Conservation (phyloP, 2,329 filamentous ascomycete genomes). For the Beauveria rudraprayagi region DNA sequence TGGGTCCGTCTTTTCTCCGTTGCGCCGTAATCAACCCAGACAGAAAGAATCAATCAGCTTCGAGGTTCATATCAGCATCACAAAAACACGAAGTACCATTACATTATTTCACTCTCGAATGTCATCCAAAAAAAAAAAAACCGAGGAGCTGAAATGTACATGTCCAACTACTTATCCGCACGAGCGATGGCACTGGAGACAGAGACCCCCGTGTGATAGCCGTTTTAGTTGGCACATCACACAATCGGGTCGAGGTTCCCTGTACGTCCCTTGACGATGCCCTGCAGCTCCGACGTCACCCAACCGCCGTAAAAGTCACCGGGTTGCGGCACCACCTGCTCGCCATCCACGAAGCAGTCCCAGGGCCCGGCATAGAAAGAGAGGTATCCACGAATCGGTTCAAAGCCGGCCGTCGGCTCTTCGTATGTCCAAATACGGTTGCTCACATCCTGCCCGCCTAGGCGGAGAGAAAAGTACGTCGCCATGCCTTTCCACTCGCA, state of each 20-base stretch:
- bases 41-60: neutral
- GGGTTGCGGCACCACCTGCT: constrained; percentile 50
- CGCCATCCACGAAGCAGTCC: constrained; percentile 55
- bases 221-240: constrained; percentile 4
- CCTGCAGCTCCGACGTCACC: constrained; percentile 52
- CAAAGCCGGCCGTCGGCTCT: constrained; percentile 42
- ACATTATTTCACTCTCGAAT: too few species aligned
- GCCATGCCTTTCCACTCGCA: constrained; percentile 57
- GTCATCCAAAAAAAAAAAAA: too few species aligned
- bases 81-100: too few species aligned
- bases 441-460: constrained; percentile 28
- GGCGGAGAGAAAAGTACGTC: constrained; percentile 44
- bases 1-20: neutral
- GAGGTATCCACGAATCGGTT: constrained; percentile 45
- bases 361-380: constrained; percentile 54
- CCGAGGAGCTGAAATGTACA: too few species aligned
- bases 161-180: too few species aligned
- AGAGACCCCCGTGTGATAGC: too few species aligned
- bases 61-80: neutral
- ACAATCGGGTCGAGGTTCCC: constrained; percentile 32
- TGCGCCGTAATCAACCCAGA: neutral
- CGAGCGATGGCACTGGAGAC: too few species aligned
- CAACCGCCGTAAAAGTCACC: constrained; percentile 59
- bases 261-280: constrained; percentile 36
- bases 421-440: constrained; percentile 54